phyloP scores from a whole-genome alignment of 2,329 filamentous ascomycete species.

The Cladosporium cucumerinum region DNA sequence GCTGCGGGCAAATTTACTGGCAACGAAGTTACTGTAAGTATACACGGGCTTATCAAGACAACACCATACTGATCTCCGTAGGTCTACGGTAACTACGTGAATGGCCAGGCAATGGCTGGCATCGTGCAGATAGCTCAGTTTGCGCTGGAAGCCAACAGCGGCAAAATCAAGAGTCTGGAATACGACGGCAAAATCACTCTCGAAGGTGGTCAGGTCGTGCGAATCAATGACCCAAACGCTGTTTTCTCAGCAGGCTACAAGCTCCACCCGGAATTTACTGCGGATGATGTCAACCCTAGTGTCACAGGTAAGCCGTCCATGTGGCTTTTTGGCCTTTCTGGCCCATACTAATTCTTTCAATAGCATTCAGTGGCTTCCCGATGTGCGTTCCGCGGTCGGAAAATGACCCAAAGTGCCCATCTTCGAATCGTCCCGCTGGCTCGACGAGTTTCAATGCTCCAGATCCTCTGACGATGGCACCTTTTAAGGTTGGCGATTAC shows the following conservation, averaged over 20 bases:
- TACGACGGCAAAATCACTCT: conserved; percentile 17
- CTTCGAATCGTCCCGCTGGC: conserved; percentile 36
- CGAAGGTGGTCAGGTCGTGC: conserved; percentile 17
- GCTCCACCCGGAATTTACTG: conserved; percentile 43
- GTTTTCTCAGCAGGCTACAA: conserved; percentile 31
- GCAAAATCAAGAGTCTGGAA: conserved; percentile 13
- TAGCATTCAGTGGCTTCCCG: conserved; percentile 48
- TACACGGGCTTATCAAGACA: not conserved
- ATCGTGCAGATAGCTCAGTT: conserved; percentile 40
- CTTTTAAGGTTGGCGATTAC: conserved; percentile 41
- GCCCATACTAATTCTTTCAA: not conserved
- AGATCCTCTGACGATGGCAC: conserved; percentile 41
- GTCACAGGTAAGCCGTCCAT: conserved; percentile 31
- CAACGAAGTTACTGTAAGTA: conserved; percentile 29
- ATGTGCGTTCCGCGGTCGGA: conserved; percentile 51
- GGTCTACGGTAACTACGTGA: conserved; percentile 41
- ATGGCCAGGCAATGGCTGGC: conserved; percentile 38
- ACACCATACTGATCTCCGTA: conserved; percentile 5
- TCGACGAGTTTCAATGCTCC: conserved; percentile 32
- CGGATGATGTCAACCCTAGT: conserved; percentile 49
- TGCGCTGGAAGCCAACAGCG: conserved; percentile 24
- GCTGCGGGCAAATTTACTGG: conserved; percentile 24
- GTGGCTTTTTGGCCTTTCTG: not conserved
- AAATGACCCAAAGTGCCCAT: conserved; percentile 37
- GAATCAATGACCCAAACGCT: conserved; percentile 25